Percentiles rank a stretch among this genome's conserved stretches.
Evolutionary conservation across 768 basidiomycete species (phyloP).

Genomic region (Calocera cornea): DNA sequence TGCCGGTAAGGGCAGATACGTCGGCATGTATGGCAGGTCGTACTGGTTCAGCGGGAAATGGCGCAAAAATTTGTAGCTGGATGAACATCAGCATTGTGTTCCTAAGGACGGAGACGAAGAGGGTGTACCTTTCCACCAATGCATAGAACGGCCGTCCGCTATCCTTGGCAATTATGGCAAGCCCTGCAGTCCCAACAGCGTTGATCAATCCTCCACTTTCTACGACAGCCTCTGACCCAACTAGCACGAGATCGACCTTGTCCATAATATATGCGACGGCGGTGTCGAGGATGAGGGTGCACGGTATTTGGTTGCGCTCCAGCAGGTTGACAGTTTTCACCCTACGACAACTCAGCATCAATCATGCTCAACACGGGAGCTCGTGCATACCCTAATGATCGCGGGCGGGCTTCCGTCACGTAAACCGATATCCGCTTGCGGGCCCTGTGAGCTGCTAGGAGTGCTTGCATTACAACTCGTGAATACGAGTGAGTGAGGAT

Average conservation of each 20-base stretch:
- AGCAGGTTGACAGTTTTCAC: constrained; percentile 83
- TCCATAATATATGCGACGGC: constrained; percentile 97
- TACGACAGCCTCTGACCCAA: constrained; percentile 95
- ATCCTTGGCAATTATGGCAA: constrained; percentile 89
- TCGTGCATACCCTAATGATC: constrained; percentile 60
- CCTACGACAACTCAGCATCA: constrained; percentile 29
- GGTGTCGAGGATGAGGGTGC: constrained; percentile 87
- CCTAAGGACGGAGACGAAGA: neutral
- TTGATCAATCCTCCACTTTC: constrained; percentile 90
- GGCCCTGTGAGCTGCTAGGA: constrained; percentile 71
- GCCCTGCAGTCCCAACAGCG: constrained; percentile 89
- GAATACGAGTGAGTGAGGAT: constrained; percentile 97
- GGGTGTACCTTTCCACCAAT: constrained; percentile 65
- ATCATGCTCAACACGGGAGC: neutral
- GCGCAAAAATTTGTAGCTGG: constrained; percentile 93
- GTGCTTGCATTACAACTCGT: constrained; percentile 84
- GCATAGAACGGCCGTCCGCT: constrained; percentile 95
- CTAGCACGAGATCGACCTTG: constrained; percentile 85
- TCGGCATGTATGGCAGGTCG: constrained; percentile 69
- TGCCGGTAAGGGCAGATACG: constrained; percentile 54
- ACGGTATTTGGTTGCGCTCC: constrained; percentile 81
- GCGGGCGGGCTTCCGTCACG: constrained; percentile 90
- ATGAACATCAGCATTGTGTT: neutral
- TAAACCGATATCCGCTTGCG: constrained; percentile 93
- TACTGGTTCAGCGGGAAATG: constrained; percentile 87